Evolutionary conservation across 2,329 filamentous ascomycete genomes (phyloP).

Genomic region (Graphilbum sp.): DNA sequence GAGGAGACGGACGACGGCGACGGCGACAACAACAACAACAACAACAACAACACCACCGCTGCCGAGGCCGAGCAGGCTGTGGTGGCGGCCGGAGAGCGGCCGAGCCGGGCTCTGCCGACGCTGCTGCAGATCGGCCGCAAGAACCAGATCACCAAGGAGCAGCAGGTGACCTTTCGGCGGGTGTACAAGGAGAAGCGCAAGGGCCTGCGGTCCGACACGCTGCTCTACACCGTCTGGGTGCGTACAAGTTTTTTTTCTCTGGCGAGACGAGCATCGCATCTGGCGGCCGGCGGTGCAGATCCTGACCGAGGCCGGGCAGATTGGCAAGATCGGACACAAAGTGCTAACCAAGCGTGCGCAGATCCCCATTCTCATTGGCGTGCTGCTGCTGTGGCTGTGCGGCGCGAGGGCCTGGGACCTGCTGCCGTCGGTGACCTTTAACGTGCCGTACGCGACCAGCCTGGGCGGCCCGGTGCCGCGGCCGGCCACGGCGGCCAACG

Average conservation of each 20-base stretch:
- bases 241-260: slow-evolving; percentile 9
- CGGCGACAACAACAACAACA: no score
- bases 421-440: slow-evolving; percentile 8
- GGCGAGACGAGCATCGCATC: no score
- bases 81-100: no score
- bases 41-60: no score
- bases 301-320: no score
- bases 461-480: slow-evolving; percentile 5
- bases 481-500: neutral
- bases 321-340: no score
- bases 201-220: slow-evolving; percentile 44
- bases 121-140: slow-evolving; percentile 46
- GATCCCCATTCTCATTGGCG: slow-evolving; percentile 10
- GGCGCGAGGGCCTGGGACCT: slow-evolving; percentile 8
- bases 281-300: no score
- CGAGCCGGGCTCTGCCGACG: slow-evolving; percentile 15
- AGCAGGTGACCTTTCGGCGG: slow-evolving; percentile 45
- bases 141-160: slow-evolving; percentile 46
- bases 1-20: slow-evolving; percentile 4
- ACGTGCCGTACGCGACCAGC: slow-evolving; percentile 9
- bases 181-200: slow-evolving; percentile 47
- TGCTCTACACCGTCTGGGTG: slow-evolving; percentile 56
- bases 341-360: no score
- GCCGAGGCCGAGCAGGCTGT: no score
- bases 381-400: slow-evolving; percentile 10